Evolutionary conservation across 345 rosid species (phyloP).

Genomic region (Clausena lansium): DNA sequence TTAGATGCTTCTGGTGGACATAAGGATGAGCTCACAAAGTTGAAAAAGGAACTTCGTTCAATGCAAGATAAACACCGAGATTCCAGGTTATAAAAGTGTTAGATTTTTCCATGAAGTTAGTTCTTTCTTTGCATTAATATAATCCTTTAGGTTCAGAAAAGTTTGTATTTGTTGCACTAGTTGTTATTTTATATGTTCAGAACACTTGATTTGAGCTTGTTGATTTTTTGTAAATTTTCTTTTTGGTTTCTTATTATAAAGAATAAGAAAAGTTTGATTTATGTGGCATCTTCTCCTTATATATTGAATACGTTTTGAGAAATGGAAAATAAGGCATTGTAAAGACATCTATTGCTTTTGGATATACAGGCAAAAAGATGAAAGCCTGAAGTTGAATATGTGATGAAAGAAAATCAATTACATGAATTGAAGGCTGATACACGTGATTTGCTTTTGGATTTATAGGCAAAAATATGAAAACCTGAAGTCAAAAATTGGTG

Average conservation of each 20-base stretch:
- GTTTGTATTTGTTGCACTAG: neutral
- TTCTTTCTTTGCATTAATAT: neutral
- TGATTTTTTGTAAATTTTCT: neutral
- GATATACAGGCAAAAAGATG: constrained; percentile 56
- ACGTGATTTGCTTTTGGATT: constrained; percentile 42
- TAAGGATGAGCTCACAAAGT: constrained; percentile 55
- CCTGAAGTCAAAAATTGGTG: constrained; percentile 71
- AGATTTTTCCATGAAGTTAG: constrained; percentile 18
- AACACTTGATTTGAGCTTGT: neutral
- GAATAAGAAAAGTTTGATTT: neutral
- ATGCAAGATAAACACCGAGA: constrained; percentile 77
- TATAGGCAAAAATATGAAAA: constrained; percentile 67
- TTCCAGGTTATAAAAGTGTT: constrained; percentile 53
- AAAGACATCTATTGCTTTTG: constrained; percentile 6
- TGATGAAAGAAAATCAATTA: constrained; percentile 71
- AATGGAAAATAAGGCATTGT: neutral
- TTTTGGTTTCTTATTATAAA: neutral
- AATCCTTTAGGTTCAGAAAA: neutral
- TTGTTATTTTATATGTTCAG: neutral
- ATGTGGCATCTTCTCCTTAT: neutral
- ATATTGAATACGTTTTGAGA: neutral
- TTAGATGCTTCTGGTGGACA: constrained; percentile 55
- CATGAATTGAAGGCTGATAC: constrained; percentile 90
- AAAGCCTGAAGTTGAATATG: constrained; percentile 71
- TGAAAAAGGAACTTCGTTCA: constrained; percentile 60